Percentiles rank a stretch among this genome's conserved stretches.
Conservation (phyloP, 2,329 filamentous ascomycete species). For the Kalaharituber pfeilii region DNA sequence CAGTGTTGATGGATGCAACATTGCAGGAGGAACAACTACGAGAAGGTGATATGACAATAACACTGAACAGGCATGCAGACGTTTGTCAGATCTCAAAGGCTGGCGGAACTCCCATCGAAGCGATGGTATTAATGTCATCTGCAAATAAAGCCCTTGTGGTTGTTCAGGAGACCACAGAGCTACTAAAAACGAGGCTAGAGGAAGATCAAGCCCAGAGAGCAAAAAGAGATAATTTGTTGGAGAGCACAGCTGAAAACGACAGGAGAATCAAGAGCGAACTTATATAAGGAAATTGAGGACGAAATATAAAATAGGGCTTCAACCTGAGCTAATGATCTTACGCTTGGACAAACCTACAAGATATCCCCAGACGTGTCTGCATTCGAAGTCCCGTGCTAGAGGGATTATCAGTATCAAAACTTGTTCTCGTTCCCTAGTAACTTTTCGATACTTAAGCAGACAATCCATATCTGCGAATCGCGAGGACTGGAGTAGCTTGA, state of each 20-base stretch:
- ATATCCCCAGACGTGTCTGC: no score
- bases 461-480: no score
- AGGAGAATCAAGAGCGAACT: background rate
- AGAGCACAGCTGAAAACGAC: background rate
- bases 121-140: conserved; percentile 58
- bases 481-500: no score
- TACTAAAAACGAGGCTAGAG: conserved; percentile 55
- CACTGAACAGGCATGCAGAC: conserved; percentile 76
- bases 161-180: conserved; percentile 58
- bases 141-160: conserved; percentile 57
- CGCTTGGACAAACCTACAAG: no score
- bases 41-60: conserved; percentile 58
- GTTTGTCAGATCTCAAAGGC: conserved; percentile 84
- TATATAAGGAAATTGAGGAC: no score
- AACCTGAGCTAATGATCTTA: no score
- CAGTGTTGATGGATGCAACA: conserved; percentile 54
- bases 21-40: conserved; percentile 60
- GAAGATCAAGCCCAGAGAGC: conserved; percentile 58
- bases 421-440: no score
- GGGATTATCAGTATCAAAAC: no score
- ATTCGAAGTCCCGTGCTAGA: no score
- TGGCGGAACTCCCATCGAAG: conserved; percentile 67
- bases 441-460: no score
- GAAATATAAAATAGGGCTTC: no score
- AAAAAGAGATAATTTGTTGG: conserved; percentile 13